phyloP scores from a whole-genome alignment of 2,329 filamentous ascomycete species.

The Xylariaceae sp. region DNA sequence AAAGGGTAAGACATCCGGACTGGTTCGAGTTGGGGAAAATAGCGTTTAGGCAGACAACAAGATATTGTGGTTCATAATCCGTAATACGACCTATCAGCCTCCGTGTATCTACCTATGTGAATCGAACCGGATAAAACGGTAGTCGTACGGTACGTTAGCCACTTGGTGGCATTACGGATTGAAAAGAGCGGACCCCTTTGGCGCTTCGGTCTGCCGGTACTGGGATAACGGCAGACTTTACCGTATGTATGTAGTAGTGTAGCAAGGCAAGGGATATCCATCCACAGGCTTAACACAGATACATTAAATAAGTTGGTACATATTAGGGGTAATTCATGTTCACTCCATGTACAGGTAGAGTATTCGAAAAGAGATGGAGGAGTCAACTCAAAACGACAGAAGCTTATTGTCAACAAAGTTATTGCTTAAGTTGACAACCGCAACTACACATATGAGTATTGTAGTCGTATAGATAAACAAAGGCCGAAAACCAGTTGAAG shows the following conservation, averaged over 20 bases:
- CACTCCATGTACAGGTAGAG: too few relatives aligned
- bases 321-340: too few relatives aligned
- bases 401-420: neutral
- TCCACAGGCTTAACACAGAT: too few relatives aligned
- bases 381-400: neutral
- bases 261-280: too few relatives aligned
- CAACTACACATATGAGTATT: neutral
- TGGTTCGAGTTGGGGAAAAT: neutral
- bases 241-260: too few relatives aligned
- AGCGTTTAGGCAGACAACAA: neutral
- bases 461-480: neutral
- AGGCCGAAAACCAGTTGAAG: neutral
- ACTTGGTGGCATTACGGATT: neutral
- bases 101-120: too few relatives aligned
- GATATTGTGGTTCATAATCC: too few relatives aligned
- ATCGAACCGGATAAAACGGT: neutral
- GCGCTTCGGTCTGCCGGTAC: neutral
- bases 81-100: too few relatives aligned
- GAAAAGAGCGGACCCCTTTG: neutral
- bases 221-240: neutral
- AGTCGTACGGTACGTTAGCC: neutral
- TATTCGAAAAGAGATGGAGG: too few relatives aligned
- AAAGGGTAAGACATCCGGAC: neutral
- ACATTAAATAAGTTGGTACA: too few relatives aligned
- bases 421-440: neutral